Conservation (phyloP, 2,329 filamentous ascomycete species). For the Alternaria consortialis region DNA sequence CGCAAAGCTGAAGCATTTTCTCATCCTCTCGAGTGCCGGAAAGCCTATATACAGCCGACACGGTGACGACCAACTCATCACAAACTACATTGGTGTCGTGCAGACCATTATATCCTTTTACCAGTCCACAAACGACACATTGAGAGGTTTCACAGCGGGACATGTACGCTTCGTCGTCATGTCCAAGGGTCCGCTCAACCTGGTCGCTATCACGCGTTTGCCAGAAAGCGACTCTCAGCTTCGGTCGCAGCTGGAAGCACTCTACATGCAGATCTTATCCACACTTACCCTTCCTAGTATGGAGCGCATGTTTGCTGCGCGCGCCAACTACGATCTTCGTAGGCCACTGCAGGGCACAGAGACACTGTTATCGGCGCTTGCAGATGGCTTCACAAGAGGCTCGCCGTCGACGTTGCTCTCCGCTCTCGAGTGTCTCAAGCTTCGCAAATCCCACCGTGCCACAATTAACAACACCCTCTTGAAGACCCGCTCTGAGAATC, state of each 20-base stretch:
- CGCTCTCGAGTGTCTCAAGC: slow-evolving; percentile 89
- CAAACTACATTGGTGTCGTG: slow-evolving; percentile 91
- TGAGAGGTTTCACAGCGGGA: slow-evolving; percentile 88
- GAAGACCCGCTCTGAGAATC: slow-evolving; percentile 76
- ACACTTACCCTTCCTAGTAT: slow-evolving; percentile 90
- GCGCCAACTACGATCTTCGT: slow-evolving; percentile 92
- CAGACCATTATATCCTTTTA: slow-evolving; percentile 99
- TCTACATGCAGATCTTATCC: slow-evolving; percentile 98
- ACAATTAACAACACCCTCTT: slow-evolving; percentile 88
- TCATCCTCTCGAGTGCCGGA: slow-evolving; percentile 93
- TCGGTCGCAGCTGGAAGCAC: slow-evolving; percentile 83
- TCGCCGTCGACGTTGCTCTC: slow-evolving; percentile 89
- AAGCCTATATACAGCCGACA: slow-evolving; percentile 98
- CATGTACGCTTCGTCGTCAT: slow-evolving; percentile 84
- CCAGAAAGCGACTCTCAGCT: slow-evolving; percentile 93
- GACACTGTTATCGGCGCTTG: slow-evolving; percentile 85
- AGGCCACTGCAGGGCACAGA: slow-evolving; percentile 92
- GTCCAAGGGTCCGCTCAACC: slow-evolving; percentile 86
- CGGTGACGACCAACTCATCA: slow-evolving; percentile 87
- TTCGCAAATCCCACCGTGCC: slow-evolving; percentile 86
- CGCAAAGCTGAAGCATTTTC: slow-evolving; percentile 93
- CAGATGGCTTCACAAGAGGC: slow-evolving; percentile 92
- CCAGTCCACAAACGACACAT: slow-evolving; percentile 77
- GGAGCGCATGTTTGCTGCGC: slow-evolving; percentile 84
- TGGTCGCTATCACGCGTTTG: slow-evolving; percentile 90